Evolutionary conservation across 2,329 filamentous ascomycete genomes (phyloP).

Genomic region (Nigrospora oryzae): DNA sequence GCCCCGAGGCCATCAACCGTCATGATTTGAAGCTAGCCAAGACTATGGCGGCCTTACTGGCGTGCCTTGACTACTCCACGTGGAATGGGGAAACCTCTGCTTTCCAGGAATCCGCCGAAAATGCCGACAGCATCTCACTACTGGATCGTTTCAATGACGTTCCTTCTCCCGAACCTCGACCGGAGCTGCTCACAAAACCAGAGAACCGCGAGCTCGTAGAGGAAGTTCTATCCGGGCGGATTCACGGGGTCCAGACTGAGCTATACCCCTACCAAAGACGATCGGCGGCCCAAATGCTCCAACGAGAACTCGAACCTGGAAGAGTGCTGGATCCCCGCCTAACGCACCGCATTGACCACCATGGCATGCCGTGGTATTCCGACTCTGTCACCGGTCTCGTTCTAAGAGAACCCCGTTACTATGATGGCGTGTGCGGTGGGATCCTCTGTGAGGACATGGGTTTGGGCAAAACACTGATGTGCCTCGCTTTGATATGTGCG

Average conservation of each 20-base stretch:
- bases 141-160: constrained; percentile 67
- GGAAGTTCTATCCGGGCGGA: constrained; percentile 40
- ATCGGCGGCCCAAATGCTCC: constrained; percentile 76
- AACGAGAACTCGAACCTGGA: constrained; percentile 62
- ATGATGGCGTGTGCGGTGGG: constrained; percentile 68
- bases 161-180: constrained; percentile 56
- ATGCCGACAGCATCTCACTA: constrained; percentile 41
- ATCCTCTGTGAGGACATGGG: constrained; percentile 78
- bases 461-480: constrained; percentile 81
- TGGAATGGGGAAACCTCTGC: constrained; percentile 42
- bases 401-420: constrained; percentile 58
- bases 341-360: constrained; percentile 48
- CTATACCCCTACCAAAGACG: constrained; percentile 74
- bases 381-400: constrained; percentile 56
- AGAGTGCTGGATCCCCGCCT: constrained; percentile 67
- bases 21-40: constrained; percentile 32
- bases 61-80: constrained; percentile 44
- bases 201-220: constrained; percentile 45
- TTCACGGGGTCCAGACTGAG: constrained; percentile 52
- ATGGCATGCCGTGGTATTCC: constrained; percentile 58
- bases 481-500: constrained; percentile 66
- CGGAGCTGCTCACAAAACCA: constrained; percentile 35
- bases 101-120: constrained; percentile 20
- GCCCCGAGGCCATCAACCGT: constrained; percentile 42
- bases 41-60: constrained; percentile 39